Evolutionary conservation across 148 eudicot genomes (phyloP), one percentile per base, ranked within the genome.

Genomic region (Talinum fruticosum): DNA sequence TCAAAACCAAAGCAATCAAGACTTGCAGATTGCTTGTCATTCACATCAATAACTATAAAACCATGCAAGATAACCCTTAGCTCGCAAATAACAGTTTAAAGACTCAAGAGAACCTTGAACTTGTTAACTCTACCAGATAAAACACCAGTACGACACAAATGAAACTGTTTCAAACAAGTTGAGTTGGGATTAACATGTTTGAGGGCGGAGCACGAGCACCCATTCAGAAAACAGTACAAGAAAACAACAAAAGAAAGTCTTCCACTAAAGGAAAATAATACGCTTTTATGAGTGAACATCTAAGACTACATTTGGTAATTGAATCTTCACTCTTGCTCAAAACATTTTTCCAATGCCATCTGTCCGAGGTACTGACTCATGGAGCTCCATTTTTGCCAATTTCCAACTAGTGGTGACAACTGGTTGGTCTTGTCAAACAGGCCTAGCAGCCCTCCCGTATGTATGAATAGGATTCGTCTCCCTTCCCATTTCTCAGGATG

Each of bases 371-470:
- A 93, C 81, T 37, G 95, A 87, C 76, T 90, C 89, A 29, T 85
- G 78, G 18, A 96, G 83, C 61, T 90, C 91, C 97, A 96, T 91
- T 80, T 74, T 76, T 82, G 86, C 93, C 94, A 93, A 5, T 85
- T 87, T 73, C 92, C 93, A 16, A 90, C 74, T 76, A 83, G 75
- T 57, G 97, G 76, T 29, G 79, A 78, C 77, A 96, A 79, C 83
- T 96, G 87, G 34, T 83, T 91, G 1, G 87, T 79, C 84, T 96
- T 96, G 81, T 96, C 99, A 71, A 66, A 93, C 85, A 96, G 78
- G 38, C 99, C 99, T 33, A 96, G 87, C 6, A 96, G 89, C 21
- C 99, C 99, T 34, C 99, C 99, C 0, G 99, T 96, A 85, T 96
- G 99, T 82, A 96, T 89, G 83, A 96, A 96, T 35, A 96, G 87